These are phyloP conservation scores for Chalaropsis thielavioides DNA, from an alignment of 2,329 filamentous ascomycete genomes.

Conservation along the genomic window DNA sequence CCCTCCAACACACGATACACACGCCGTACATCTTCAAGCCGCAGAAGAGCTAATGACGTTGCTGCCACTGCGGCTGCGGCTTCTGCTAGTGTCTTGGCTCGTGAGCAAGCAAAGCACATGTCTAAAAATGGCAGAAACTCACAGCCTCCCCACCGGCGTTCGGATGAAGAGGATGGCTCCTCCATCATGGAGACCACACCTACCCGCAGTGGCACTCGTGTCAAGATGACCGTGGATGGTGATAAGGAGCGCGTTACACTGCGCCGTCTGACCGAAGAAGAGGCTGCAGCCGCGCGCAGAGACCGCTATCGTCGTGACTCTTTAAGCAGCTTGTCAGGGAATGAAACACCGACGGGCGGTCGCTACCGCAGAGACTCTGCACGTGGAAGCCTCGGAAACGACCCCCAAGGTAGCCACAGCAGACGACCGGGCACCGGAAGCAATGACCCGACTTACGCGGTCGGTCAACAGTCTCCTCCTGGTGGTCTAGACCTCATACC, in stretches of 20 bases:
- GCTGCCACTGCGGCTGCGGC: constrained; percentile 35
- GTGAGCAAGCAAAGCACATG: constrained; percentile 27
- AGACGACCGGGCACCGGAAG: constrained; percentile 28
- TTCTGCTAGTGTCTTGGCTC: constrained; percentile 34
- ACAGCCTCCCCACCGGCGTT: constrained; percentile 14
- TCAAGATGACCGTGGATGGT: constrained; percentile 35
- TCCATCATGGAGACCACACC: constrained; percentile 30
- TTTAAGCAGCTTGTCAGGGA: constrained; percentile 43
- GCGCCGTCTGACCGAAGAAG: constrained; percentile 45
- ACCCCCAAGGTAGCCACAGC: constrained; percentile 10
- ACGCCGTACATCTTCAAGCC: constrained; percentile 32
- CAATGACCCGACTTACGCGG: constrained; percentile 49
- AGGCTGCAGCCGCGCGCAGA: constrained; percentile 28
- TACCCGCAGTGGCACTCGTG: constrained; percentile 39
- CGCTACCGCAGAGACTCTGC: constrained; percentile 38
- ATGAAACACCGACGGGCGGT: constrained; percentile 36
- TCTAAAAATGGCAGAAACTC: constrained; percentile 12
- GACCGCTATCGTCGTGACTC: constrained; percentile 33
- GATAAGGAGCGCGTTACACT: constrained; percentile 47
- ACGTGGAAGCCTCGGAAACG: constrained; percentile 10
- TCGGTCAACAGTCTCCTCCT: constrained; percentile 29
- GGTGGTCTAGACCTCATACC: constrained; percentile 33
- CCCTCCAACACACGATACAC: constrained; percentile 20
- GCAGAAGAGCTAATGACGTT: constrained; percentile 32
- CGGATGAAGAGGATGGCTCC: constrained; percentile 13